Evolutionary conservation across 129 eudicot species (phyloP).

Genomic region (Escallonia rubra): DNA sequence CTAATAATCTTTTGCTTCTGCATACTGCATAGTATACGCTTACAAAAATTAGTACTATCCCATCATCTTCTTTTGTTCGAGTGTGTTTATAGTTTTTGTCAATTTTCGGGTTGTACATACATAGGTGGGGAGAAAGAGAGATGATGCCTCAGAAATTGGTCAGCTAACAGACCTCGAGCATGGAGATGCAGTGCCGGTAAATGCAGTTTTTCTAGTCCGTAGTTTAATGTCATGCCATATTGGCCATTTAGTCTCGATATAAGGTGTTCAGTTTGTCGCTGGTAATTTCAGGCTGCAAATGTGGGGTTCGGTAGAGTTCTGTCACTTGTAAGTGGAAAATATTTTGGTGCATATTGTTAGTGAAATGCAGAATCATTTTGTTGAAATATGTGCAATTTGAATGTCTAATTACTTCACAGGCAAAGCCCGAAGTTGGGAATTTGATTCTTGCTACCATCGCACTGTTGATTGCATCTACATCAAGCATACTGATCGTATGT

Average conservation of each 20-base stretch:
- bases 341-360: not conserved
- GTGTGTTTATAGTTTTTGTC: not conserved
- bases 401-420: conserved; percentile 34
- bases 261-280: conserved; percentile 19
- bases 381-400: not conserved
- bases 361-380: not conserved
- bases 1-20: not conserved
- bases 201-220: conserved; percentile 4
- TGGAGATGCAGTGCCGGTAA: conserved; percentile 81
- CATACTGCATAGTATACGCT: not conserved
- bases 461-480: conserved; percentile 71
- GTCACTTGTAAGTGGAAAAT: conserved; percentile 53
- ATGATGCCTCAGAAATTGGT: conserved; percentile 39
- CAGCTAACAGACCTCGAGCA: conserved; percentile 67
- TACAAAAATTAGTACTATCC: not conserved
- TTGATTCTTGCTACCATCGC: conserved; percentile 65
- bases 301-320: conserved; percentile 72
- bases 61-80: not conserved
- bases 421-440: conserved; percentile 77
- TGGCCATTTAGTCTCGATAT: conserved; percentile 2
- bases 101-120: conserved; percentile 1
- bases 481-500: conserved; percentile 71
- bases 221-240: conserved; percentile 18
- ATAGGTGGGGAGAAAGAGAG: conserved; percentile 39
- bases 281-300: conserved; percentile 62